These are phyloP conservation scores for sorghum (Sorghum bicolor) DNA, from an alignment of 176 grass and related monocot species.

Conservation along the genomic window Sorghum_bicolor_NCBIv3 NC_012878.2:10122001-10122500, in stretches of 20 bases:
- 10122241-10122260: too few species aligned
- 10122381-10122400: neutral
- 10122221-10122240: too few species aligned
- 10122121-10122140: neutral
- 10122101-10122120: neutral
- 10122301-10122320: too few species aligned
- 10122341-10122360: too few species aligned
- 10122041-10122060: constrained; percentile 27
- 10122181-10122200: too few species aligned
- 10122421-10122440: neutral
- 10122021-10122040: constrained; percentile 24
- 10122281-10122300: too few species aligned
- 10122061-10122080: constrained; percentile 36
- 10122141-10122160: too few species aligned
- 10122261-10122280: too few species aligned
- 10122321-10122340: too few species aligned
- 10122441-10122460: neutral
- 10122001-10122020: constrained; percentile 32
- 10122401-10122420: neutral
- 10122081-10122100: constrained; percentile 11
- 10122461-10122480: neutral
- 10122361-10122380: too few species aligned
- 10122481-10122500: neutral
- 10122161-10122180: too few species aligned
- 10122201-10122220: too few species aligned